Conservation (phyloP, 1,139 yeast genomes). For the Lipomyces yarrowii region DNA sequence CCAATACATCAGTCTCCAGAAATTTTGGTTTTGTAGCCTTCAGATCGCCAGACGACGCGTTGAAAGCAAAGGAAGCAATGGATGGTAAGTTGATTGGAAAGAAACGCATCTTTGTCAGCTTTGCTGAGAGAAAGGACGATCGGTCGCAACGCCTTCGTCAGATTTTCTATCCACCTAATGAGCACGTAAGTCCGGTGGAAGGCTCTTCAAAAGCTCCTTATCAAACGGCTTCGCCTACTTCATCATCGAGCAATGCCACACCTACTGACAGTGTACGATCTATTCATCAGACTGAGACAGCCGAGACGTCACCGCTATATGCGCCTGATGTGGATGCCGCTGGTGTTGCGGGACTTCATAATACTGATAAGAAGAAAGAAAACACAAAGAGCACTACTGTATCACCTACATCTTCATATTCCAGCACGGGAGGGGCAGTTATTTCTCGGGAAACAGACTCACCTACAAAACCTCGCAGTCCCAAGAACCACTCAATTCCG, state of each 20-base stretch:
- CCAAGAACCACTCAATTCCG: background rate
- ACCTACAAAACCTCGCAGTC: background rate
- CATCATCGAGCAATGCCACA: background rate
- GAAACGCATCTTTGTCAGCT: slow-evolving; percentile 26
- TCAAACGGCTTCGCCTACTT: background rate
- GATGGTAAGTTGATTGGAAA: slow-evolving; percentile 28
- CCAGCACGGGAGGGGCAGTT: background rate
- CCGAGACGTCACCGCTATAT: background rate
- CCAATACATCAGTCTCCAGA: slow-evolving; percentile 21
- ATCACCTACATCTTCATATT: background rate
- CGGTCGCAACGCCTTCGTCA: background rate
- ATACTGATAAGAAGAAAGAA: background rate
- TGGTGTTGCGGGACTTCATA: background rate
- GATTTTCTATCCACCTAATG: background rate
- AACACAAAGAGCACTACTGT: background rate
- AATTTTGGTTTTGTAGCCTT: slow-evolving; percentile 78
- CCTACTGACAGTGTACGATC: slow-evolving; percentile 1
- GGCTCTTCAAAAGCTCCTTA: background rate
- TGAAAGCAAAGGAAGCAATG: slow-evolving; percentile 21
- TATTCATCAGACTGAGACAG: background rate
- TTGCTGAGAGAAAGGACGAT: slow-evolving; percentile 23
- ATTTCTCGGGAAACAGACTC: background rate
- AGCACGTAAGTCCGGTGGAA: background rate
- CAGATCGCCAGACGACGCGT: slow-evolving; percentile 55
- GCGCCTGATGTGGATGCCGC: background rate